Base-by-base conservation (phyloP, 169 alveolate genomes). In the Ichthyophthirius multifiliis region DNA sequence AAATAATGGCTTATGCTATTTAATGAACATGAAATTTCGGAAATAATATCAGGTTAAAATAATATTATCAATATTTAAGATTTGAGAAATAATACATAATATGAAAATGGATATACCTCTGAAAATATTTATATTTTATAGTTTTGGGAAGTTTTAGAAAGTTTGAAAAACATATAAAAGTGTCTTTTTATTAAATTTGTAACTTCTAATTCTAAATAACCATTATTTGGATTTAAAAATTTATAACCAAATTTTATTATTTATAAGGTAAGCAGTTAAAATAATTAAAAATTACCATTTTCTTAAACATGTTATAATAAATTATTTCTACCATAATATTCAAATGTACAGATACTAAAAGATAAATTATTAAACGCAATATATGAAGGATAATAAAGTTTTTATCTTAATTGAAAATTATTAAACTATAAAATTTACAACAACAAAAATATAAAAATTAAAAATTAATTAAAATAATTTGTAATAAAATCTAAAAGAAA, bases 201-300 rank as follows among this genome's bases (percentile, higher is more conserved):
- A 3, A 94, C 97, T 1, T 84, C 93, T 13, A 90, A 94, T 43
- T 89, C 89, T 44, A 85, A 96, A 62, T 91, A 90, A 32, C 97
- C 97, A 12, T 83, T 94, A 23, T 48, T 94, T 62, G 96, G 94
- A 31, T 94, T 86, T 74, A 83, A 80, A 71, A 63, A 85, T 35
- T 37, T 91, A 39, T 62, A 88, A 32, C 95, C 95, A 12, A 73
- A 63, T 0, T 91, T 91, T 43, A 84, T 89, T 10, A 76, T 91
- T 13, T 71, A 82, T 5, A 76, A 76, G 37, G 73, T 47, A 3
- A 18, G 43, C 18, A 45, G 62, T 18, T 67, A 43, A n/a, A 43
- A 65, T 30, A 62, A 67, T 12, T 18, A 47, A 2, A 67, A 67
- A 18, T 23, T 67, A 0, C 77, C 77, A 18, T 6, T 39, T 16